Conservation (phyloP, 2,329 filamentous ascomycete genomes). For the Neofusicoccum parvum region DNA sequence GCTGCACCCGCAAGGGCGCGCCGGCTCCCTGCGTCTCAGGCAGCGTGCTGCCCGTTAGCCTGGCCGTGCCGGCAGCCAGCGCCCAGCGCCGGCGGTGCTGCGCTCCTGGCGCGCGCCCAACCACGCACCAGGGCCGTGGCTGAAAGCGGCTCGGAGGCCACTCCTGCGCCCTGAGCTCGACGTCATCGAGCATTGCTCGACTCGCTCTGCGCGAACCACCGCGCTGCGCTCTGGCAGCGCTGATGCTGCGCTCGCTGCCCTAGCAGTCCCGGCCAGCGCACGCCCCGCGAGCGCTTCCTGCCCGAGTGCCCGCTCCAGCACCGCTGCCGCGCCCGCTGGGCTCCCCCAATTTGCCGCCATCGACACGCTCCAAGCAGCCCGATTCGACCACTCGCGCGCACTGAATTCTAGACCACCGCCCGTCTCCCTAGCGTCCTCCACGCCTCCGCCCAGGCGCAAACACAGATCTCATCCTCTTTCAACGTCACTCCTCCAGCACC, state of each 20-base stretch:
- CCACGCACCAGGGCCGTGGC: neutral
- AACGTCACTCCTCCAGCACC: constrained; percentile 2
- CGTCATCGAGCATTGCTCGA: neutral
- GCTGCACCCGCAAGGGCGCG: constrained; percentile 5
- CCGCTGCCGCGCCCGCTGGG: neutral
- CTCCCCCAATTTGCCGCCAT: constrained; percentile 14
- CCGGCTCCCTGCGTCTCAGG: constrained; percentile 2
- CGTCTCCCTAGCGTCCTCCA: constrained; percentile 15
- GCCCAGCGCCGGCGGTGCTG: neutral
- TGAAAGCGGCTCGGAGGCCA: constrained; percentile 3
- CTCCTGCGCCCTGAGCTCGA: constrained; percentile 9
- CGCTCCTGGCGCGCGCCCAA: neutral
- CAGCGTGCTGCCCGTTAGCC: no score
- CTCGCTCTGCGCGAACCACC: neutral
- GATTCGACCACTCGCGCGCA: constrained; percentile 11
- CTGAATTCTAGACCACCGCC: constrained; percentile 18
- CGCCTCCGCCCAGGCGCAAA: constrained; percentile 11
- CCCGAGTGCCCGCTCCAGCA: neutral
- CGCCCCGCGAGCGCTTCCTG: neutral
- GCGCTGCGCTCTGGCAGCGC: neutral
- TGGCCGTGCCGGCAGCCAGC: neutral
- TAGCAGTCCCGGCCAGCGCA: neutral
- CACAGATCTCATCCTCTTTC: constrained; percentile 16
- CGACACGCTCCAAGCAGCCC: constrained; percentile 3
- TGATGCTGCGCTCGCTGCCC: neutral